Base-by-base conservation (phyloP, 228 moss, liverwort and hornwort species). In the Sphagnum magellanicum region DNA sequence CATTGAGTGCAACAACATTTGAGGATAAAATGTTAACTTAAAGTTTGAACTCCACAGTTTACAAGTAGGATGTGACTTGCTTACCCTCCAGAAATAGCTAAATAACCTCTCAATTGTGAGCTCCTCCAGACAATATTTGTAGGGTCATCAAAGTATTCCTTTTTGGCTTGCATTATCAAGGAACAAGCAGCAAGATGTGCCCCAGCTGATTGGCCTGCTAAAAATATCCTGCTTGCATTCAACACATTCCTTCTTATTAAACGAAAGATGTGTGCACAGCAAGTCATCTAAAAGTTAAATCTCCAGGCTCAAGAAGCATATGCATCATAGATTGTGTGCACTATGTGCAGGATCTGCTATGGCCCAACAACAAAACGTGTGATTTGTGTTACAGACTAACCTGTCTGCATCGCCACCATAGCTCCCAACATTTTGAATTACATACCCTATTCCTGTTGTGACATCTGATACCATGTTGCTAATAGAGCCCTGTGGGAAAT, bases 391-490 rank as follows among this genome's bases (percentile, higher is more conserved):
- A 32, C 32, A 32, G 32, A 32, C 83, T 87, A 61, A 88, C 90
- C 79, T 82, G 78, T 85, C 74, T 50, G 87, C 79, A 77, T 98
- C 93, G 61, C 97, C 97, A 67, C 97, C 93, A 57, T 59, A 93
- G 51, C 69, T 81, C 66, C 83, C 87, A 48, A 90, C 67, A 73
- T 90, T 90, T 77, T 91, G 78, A 53, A 71, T 68, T 0, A 93
- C 63, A 72, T 78, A 98, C 46, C 91, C 88, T 65, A 98, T 86
- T 4, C 91, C 93, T 63, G 79, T 80, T 61, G 79, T 81, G 59
- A 98, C 78, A 63, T 98, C 97, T 13, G 87, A 77, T 15, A 98
- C 82, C 97, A 98, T 98, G 49, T 93, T 85, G 76, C 90, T 90
- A 49, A 98, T 16, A 63, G 65, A 70, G 66, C 91, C 97, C 82